Evolutionary conservation across 179 eudicot genomes (phyloP), one percentile per base, ranked within the genome.

Genomic region (Beta corolliflora): DNA sequence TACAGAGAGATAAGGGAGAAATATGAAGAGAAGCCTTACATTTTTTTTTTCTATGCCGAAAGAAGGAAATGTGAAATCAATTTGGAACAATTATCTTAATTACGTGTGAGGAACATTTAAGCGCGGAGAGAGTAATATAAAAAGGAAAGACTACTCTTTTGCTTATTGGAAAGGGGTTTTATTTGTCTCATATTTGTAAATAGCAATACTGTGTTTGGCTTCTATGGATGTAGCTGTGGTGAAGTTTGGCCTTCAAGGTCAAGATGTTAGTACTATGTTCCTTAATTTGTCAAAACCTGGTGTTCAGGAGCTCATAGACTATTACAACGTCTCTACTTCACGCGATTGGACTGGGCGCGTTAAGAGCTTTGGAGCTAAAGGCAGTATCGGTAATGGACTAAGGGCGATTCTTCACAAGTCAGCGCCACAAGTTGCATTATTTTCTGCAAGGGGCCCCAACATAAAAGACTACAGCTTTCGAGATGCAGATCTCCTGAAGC

Each of bases 341-440:
- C 85, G 94, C 83, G 98, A 94, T 80, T 94, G 98, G 98, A 94
- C 97, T 52, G 97, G 98, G 25, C 88, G 98, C 55, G 98, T 93
- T 69, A 93, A 88, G 88, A 88, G 89, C 87, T 94, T 94, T 78
- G 89, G 79, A 59, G 94, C 93, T 19, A 90, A 79, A 80, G 98
- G 98, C 73, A 85, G 88, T 80, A 91, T 94, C 46, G 98, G 95
- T 45, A 87, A 91, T 46, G 98, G 98, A 50, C 83, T 90, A 76
- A 88, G 71, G 89, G 92, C 98, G 23, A 81, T 84, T 84, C 91
- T 94, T 79, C 93, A 94, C 86, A 93, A 91, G 83, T 93, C 98
- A 19, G 97, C 98, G 53, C 98, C 98, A 16, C 90, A 93, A 83
- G 98, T 94, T 64, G 98, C 98, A 31, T 58, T 91, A 79, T 94